Evolutionary conservation across 306 rosid species (phyloP).

Genomic region (Betula pendula): DNA sequence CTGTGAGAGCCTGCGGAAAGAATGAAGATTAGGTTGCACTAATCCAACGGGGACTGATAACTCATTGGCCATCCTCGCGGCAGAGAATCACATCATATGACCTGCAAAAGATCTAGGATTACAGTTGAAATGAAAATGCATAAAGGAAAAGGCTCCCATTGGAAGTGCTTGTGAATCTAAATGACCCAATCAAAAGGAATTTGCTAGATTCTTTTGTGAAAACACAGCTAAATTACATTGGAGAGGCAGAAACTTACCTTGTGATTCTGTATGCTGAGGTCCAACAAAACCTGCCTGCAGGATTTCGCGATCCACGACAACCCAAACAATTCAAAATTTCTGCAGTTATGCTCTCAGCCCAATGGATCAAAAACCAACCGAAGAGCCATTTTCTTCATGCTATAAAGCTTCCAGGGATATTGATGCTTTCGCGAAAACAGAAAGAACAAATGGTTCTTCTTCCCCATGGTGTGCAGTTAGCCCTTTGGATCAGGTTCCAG

Average conservation of each 20-base stretch:
- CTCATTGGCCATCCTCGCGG: slow-evolving; percentile 25
- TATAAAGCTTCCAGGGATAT: slow-evolving; percentile 83
- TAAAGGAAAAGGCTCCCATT: no score
- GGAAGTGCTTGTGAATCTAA: no score
- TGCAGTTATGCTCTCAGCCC: slow-evolving; percentile 32
- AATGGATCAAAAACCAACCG: slow-evolving; percentile 30
- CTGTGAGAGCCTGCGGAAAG: slow-evolving; percentile 24
- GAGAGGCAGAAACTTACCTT: slow-evolving; percentile 39
- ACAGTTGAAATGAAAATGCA: no score
- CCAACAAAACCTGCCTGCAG: slow-evolving; percentile 33
- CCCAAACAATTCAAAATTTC: slow-evolving; percentile 54
- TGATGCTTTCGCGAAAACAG: slow-evolving; percentile 97
- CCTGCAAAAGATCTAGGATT: neutral
- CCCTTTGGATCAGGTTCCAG: slow-evolving; percentile 98
- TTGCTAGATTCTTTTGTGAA: neutral
- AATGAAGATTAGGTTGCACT: neutral
- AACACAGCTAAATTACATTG: neutral
- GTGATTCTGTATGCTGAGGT: slow-evolving; percentile 25
- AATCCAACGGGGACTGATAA: slow-evolving; percentile 1
- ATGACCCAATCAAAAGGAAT: no score
- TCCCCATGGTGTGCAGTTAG: slow-evolving; percentile 96
- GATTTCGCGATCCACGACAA: slow-evolving; percentile 36
- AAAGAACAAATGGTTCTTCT: slow-evolving; percentile 99
- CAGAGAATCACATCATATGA: slow-evolving; percentile 21
- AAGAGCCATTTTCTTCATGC: slow-evolving; percentile 31